These are phyloP conservation scores for Fusarium piperis DNA, from an alignment of 2,329 filamentous ascomycete species.

Conservation along the genomic window DNA sequence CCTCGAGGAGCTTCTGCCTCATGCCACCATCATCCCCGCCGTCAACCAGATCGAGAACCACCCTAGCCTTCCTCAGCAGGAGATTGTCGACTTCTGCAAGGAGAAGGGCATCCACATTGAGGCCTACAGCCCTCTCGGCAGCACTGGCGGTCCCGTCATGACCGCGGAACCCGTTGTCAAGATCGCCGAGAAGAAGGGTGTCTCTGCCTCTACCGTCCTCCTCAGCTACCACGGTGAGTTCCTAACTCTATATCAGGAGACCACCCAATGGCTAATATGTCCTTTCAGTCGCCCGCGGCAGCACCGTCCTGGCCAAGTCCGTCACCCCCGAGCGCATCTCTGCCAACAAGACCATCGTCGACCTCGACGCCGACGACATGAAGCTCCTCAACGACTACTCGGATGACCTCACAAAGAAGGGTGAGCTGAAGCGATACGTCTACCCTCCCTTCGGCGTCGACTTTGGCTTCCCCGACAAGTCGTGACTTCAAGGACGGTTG, in stretches of 20 bases:
- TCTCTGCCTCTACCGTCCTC: slow-evolving; percentile 69
- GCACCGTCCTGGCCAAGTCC: slow-evolving; percentile 78
- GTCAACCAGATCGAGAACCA: slow-evolving; percentile 81
- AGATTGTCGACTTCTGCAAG: slow-evolving; percentile 75
- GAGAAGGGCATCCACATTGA: slow-evolving; percentile 76
- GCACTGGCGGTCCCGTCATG: slow-evolving; percentile 71
- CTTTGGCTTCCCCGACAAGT: slow-evolving; percentile 79
- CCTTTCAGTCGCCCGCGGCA: slow-evolving; percentile 69
- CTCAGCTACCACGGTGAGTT: slow-evolving; percentile 76
- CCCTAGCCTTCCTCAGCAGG: slow-evolving; percentile 75
- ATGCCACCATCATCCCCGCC: slow-evolving; percentile 66
- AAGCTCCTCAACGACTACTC: slow-evolving; percentile 69
- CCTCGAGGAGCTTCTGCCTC: slow-evolving; percentile 63
- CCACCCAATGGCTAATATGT: slow-evolving; percentile 12
- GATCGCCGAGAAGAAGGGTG: slow-evolving; percentile 71
- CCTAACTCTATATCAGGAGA: not conserved
- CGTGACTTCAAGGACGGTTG: slow-evolving; percentile 36
- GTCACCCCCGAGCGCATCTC: slow-evolving; percentile 75
- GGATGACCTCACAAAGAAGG: slow-evolving; percentile 57
- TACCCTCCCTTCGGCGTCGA: slow-evolving; percentile 75
- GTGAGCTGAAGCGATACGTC: slow-evolving; percentile 69
- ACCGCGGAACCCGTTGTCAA: slow-evolving; percentile 70
- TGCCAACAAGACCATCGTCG: slow-evolving; percentile 73
- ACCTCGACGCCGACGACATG: slow-evolving; percentile 70
- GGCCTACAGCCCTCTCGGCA: slow-evolving; percentile 75